Percentiles rank a stretch among this genome's conserved stretches.
Conservation (phyloP, 768 basidiomycete species). For the Pleurotus sapidus region DNA sequence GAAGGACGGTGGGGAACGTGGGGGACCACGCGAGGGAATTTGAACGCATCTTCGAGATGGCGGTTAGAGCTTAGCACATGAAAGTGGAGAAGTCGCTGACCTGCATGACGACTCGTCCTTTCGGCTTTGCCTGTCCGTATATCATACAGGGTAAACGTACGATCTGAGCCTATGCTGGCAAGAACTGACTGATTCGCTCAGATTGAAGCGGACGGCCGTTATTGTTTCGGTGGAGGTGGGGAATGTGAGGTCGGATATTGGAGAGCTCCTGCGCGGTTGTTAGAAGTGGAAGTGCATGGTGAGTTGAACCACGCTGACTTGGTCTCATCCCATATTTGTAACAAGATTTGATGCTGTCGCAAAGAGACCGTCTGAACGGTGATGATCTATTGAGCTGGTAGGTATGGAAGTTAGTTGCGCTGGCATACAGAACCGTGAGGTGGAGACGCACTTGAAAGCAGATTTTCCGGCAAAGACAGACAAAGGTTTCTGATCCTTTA, state of each 20-base stretch:
- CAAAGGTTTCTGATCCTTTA: constrained; percentile 47
- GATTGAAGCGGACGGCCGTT: constrained; percentile 86
- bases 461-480: constrained; percentile 82
- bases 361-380: constrained; percentile 83
- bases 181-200: constrained; percentile 91
- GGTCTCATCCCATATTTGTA: constrained; percentile 98
- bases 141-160: constrained; percentile 95
- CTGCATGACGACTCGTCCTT: constrained; percentile 87
- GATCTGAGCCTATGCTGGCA: constrained; percentile 92
- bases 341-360: constrained; percentile 92
- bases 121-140: constrained; percentile 97
- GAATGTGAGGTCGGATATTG: constrained; percentile 85
- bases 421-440: too few species aligned
- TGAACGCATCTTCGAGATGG: constrained; percentile 59
- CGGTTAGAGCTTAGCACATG: not conserved
- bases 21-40: constrained; percentile 96
- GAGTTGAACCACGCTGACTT: constrained; percentile 50
- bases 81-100: constrained; percentile 32
- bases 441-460: constrained; percentile 76
- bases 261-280: constrained; percentile 57
- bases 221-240: constrained; percentile 88
- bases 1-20: constrained; percentile 85
- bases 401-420: constrained; percentile 8
- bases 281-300: not conserved
- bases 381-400: constrained; percentile 88